Evolutionary conservation across 2,329 filamentous ascomycete species (phyloP).

Genomic region (Fusarium clavum): DNA sequence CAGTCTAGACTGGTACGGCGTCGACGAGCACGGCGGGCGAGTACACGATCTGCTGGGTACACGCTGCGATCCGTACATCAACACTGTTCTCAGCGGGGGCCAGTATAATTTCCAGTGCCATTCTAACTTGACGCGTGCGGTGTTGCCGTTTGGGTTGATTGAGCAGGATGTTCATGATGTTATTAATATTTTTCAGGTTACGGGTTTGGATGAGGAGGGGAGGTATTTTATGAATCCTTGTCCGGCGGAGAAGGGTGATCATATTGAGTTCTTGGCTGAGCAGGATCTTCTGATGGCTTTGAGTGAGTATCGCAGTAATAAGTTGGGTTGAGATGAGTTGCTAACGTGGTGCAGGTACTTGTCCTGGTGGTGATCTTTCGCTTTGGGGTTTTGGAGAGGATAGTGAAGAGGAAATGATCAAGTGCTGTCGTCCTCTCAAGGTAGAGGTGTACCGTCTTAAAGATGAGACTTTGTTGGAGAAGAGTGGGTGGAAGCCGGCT

Average conservation of each 20-base stretch:
- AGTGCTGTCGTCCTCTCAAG: conserved; percentile 77
- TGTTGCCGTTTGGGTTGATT: conserved; percentile 73
- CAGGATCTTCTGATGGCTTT: conserved; percentile 75
- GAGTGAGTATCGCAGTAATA: conserved; percentile 52
- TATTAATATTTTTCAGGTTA: conserved; percentile 88
- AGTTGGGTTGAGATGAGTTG: neutral
- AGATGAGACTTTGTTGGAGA: conserved; percentile 63
- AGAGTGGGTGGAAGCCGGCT: conserved; percentile 71
- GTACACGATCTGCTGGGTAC: conserved; percentile 86
- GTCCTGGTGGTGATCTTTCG: conserved; percentile 83
- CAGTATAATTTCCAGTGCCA: conserved; percentile 87
- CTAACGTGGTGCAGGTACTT: conserved; percentile 63
- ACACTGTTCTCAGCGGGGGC: conserved; percentile 75
- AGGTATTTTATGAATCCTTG: conserved; percentile 80
- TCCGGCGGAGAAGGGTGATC: conserved; percentile 66
- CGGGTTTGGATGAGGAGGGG: conserved; percentile 76
- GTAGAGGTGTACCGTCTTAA: conserved; percentile 77
- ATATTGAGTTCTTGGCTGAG: conserved; percentile 84
- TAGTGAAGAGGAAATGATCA: conserved; percentile 74
- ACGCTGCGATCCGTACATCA: conserved; percentile 87
- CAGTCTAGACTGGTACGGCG: conserved; percentile 70
- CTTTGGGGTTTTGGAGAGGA: conserved; percentile 82
- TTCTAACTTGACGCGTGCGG: conserved; percentile 80
- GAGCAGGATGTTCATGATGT: conserved; percentile 87
- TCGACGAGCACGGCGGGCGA: conserved; percentile 71